Base-by-base conservation (phyloP, 2,329 filamentous ascomycete genomes). In the Thyridium curvatum region DNA sequence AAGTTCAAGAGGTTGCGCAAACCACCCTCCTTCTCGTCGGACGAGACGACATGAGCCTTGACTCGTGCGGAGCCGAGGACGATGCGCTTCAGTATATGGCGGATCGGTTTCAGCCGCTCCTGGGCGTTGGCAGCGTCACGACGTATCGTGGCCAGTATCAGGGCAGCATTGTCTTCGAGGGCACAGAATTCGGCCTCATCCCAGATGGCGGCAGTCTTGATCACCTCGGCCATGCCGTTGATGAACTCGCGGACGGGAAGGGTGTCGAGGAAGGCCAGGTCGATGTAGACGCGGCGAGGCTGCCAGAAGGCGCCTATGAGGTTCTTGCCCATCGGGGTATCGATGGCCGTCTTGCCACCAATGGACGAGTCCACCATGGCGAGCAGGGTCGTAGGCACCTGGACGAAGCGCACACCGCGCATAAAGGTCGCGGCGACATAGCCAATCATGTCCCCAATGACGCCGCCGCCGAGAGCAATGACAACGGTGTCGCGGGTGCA, bases 281-380 rank as follows among this genome's bases (percentile, higher is more conserved):
- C 93, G 52, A 98, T 90, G 64, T 95, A 98, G 48, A 97, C 90
- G 46, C 88, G 82, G 54, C 84, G 76, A 4, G 93, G 93, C 60
- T 98, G 93, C 90, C 91, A 97, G 64, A 98, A 97, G 28, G 91
- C 82, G 4, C 93, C 93, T 41, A 98, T 82, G 45, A 98, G 67
- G 59, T 98, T 98, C 72, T 98, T 98, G 44, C 93, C 93, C 59
- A 90, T 78, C 8, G 91, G 90, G 0, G 88, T 94, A 58, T 98
- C 93, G 61, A 98, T 97, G 41, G 93, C 93, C 9, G 93, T 98
- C 72, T 98, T 98, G 46, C 93, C 93, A 45, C 93, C 93, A 56
- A 98, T 97, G 30, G 89, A 95, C 34, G 91, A 97, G 64, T 98
- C 93, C 32, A 98, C 93, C 93, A 98, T 98, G 47, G 93, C 81